These are phyloP conservation scores for Trichosporon coremiiforme DNA, from an alignment of 1,284 basidiomycete genomes.

Conservation along the genomic window DNA sequence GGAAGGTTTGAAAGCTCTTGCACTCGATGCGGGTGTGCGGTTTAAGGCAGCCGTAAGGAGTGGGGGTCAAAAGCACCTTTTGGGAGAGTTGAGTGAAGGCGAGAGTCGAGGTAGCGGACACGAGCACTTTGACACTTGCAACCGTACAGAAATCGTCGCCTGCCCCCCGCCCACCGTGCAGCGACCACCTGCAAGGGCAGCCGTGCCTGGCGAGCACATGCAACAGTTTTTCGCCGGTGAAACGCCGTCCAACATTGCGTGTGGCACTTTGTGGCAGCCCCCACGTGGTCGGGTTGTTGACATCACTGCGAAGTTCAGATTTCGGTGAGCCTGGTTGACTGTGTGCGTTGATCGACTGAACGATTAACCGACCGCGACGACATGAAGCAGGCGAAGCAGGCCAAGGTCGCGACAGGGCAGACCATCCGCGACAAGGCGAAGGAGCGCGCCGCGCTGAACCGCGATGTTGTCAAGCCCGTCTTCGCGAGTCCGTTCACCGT, in stretches of 20 bases:
- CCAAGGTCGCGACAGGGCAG: conserved; percentile 24
- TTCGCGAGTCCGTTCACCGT: conserved; percentile 48
- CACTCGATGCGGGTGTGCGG: conserved; percentile 55
- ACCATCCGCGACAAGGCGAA: conserved; percentile 32
- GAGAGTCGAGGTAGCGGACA: conserved; percentile 10
- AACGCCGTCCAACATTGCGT: not conserved
- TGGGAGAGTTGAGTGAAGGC: conserved; percentile 19
- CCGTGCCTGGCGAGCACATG: conserved; percentile 11
- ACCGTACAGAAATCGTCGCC: not conserved
- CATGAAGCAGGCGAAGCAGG: conserved; percentile 30
- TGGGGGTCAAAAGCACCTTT: conserved; percentile 35
- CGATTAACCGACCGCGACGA: conserved; percentile 27
- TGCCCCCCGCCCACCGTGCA: not conserved
- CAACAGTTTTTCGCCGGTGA: conserved; percentile 12
- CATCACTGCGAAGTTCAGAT: conserved; percentile 12
- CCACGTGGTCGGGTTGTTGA: conserved; percentile 24
- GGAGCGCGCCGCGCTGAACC: conserved; percentile 11
- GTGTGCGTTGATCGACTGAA: not conserved
- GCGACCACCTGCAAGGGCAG: not conserved
- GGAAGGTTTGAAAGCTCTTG: conserved; percentile 46
- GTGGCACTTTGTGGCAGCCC: not conserved
- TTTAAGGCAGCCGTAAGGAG: conserved; percentile 52
- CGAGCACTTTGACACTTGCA: not conserved
- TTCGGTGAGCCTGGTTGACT: not conserved
- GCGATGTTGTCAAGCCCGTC: conserved; percentile 30